Percentiles rank a stretch among this genome's conserved stretches.
Conservation (phyloP, 148 eudicot species). For the Dysphania ambrosioides region DNA sequence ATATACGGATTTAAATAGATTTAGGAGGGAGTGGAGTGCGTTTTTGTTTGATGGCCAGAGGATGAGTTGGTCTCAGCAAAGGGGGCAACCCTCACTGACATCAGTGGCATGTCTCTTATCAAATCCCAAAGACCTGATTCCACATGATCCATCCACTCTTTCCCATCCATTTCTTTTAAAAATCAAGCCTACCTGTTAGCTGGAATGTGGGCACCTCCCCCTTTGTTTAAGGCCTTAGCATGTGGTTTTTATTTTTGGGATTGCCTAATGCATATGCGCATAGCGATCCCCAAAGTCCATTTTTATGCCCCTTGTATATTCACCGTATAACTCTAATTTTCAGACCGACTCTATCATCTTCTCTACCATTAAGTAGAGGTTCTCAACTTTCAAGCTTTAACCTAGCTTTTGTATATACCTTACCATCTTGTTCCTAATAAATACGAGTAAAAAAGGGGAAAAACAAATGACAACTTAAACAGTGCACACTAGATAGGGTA, state of each 20-base stretch:
- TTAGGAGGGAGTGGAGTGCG: conserved; percentile 11
- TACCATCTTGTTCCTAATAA: too few relatives aligned
- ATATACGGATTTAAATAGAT: neutral
- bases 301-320: conserved; percentile 1
- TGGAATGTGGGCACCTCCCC: conserved; percentile 9
- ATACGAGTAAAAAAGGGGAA: too few relatives aligned
- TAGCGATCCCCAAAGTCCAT: conserved; percentile 8
- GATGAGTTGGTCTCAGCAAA: conserved; percentile 28
- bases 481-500: too few relatives aligned
- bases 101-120: conserved; percentile 29
- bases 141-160: conserved; percentile 20
- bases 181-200: conserved; percentile 6
- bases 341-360: too few relatives aligned
- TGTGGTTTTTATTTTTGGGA: conserved; percentile 21
- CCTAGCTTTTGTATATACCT: too few relatives aligned
- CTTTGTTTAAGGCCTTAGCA: conserved; percentile 1
- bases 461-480: too few relatives aligned
- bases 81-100: conserved; percentile 35
- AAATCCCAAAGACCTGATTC: conserved; percentile 18
- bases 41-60: conserved; percentile 6
- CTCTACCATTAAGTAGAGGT: too few relatives aligned
- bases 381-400: too few relatives aligned
- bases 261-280: conserved; percentile 11
- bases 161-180: neutral
- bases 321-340: neutral